Evolutionary conservation across 345 rosid species (phyloP), one percentile per base, ranked within the genome.

Genomic region (Alliaria petiolata): DNA sequence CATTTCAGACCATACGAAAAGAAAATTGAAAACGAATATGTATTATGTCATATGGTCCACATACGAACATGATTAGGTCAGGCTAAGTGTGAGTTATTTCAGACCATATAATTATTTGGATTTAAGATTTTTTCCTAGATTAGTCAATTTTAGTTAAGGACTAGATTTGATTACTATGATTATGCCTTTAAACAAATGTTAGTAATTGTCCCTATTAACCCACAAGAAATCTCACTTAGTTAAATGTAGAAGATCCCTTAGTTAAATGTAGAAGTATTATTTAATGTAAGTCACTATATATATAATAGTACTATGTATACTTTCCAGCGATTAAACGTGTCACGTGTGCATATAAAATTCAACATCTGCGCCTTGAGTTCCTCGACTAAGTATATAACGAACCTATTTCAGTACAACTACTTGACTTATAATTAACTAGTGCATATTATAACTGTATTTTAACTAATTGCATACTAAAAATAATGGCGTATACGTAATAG

Each of bases 31-130:
- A 57, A 52, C 56, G 20, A 53, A 62, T 35, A 45, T 68, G 69
- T 68, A 68, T 68, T 35, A 40, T 67, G 42, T 67, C 40, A 44
- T 67, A 36, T 75, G 70, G 74, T 62, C 74, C 79, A 75, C 74
- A 53, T 52, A 62, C 35, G 67, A 52, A 62, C 70, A 68, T 68
- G 65, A 68, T 68, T 75, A 68, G 65, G 70, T 38, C 30, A 56
- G 69, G 35, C 51, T 68, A 53, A 68, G 36, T 75, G 35, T 53
- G 40, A 42, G 4, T 35, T 36, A 14, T 62, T 45, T 35, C 51
- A 26, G 57, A 62, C 74, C 79, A 44, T 53, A 67, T 62, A 19
- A 68, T 52, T 39, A 60, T 28, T 62, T 53, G 14, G 11, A 7
- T 51, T 7, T 39, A 39, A 49, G 62, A 40, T 39, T 25, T 31